These are phyloP conservation scores for Botrytis aclada DNA, from an alignment of 2,329 filamentous ascomycete species.

Conservation along the genomic window DNA sequence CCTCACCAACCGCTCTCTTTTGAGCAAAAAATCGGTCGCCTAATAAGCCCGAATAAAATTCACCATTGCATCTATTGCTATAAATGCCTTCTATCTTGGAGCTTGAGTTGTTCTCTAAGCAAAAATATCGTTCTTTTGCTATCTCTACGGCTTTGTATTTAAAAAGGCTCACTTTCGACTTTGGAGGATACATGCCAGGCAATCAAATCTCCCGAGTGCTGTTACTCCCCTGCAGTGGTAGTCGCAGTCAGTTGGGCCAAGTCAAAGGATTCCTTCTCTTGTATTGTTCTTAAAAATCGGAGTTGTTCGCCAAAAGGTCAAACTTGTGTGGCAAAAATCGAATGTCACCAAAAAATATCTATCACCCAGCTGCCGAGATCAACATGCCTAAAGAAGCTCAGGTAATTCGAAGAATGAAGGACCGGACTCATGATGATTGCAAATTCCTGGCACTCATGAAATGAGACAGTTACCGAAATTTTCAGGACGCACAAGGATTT, in stretches of 20 bases:
- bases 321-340: background rate
- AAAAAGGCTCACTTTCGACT: background rate
- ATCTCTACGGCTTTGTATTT: background rate
- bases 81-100: accelerated
- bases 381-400: background rate
- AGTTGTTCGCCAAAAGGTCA: background rate
- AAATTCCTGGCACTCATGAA: accelerated
- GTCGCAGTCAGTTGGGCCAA: background rate
- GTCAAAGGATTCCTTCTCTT: background rate
- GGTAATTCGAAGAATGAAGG: background rate
- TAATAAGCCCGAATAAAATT: background rate
- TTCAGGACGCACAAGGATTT: background rate
- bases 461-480: accelerated
- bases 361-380: background rate
- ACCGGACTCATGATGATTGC: background rate
- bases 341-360: background rate
- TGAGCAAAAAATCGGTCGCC: background rate
- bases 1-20: background rate
- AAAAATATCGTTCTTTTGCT: accelerated
- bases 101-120: accelerated
- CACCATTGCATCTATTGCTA: background rate
- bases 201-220: background rate
- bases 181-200: background rate
- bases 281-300: background rate
- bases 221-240: background rate